Evolutionary conservation across 2,329 filamentous ascomycete species (phyloP), one percentile per base, ranked within the genome.

Genomic region (Fusarium dlaminii): DNA sequence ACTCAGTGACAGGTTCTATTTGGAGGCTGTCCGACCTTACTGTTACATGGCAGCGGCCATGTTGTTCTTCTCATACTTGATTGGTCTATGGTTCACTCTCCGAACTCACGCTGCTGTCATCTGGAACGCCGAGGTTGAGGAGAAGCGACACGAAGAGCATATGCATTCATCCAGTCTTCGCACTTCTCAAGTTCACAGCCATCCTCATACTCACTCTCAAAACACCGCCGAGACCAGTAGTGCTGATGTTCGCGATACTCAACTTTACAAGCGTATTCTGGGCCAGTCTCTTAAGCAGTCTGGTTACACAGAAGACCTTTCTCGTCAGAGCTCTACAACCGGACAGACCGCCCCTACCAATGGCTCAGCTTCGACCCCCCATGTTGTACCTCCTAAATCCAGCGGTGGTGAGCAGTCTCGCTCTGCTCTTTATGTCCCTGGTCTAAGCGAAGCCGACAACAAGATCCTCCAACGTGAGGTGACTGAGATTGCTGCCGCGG

Each of bases 31-130:
- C 14, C 91, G 94, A 51, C 96, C 96, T 3, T 99, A 97, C 82
- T 97, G 94, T 78, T 98, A 95, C 87, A 90, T 97, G 79, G 93
- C 94, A 9, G 94, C 96, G 2, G 84, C 92, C 8, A 88, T 97
- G 79, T 87, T 99, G 20, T 98, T 99, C 84, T 85, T 98, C 34
- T 97, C 95, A 2, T 99, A 99, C 80, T 87, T 96, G 40, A 96
- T 98, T 68, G 96, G 96, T 30, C 87, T 99, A 20, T 94, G 96
- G 88, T 99, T 99, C 83, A 99, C 96, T 2, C 88, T 99, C 27
- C 90, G 96, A 73, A 99, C 96, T 0, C 96, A 99, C 80, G 96
- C 96, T 8, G 95, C 97, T 9, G 93, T 98, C 51, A 99, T 99
- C 75, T 99, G 96, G 96, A 96, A 95, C 78, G 92, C 89, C 14